Conservation (phyloP, 164 flowering plant species). For the Brasenia schreberi region DNA sequence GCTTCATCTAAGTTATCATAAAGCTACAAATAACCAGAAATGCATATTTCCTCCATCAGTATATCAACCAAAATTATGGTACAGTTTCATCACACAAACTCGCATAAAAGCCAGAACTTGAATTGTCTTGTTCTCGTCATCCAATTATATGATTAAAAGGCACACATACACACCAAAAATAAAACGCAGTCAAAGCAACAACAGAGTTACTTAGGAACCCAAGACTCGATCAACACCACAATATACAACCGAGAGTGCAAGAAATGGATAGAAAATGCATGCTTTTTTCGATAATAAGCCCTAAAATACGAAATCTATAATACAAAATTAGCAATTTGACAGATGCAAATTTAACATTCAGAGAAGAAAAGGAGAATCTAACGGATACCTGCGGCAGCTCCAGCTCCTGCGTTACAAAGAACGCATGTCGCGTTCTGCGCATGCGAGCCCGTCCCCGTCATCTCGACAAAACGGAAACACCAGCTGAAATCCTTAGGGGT, state of each 20-base stretch:
- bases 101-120: no score
- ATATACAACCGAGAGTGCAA: not conserved
- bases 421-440: constrained; percentile 35
- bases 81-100: no score
- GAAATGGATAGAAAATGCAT: not conserved
- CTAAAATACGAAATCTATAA: not conserved
- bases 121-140: no score
- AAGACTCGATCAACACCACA: not conserved
- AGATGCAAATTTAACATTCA: no score
- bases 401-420: constrained; percentile 91
- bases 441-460: constrained; percentile 24
- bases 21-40: no score
- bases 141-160: no score
- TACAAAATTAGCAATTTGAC: not conserved
- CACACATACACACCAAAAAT: no score
- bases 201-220: not conserved
- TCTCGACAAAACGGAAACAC: not conserved
- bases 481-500: not conserved
- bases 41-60: no score
- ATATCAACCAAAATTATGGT: no score
- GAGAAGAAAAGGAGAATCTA: not conserved
- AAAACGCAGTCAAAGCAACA: no score
- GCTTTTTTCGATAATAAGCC: not conserved
- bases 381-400: constrained; percentile 83
- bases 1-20: no score